A percentile compares a stretch with the other conserved stretches of the same genome.
These are phyloP conservation scores for Quercus engelmannii DNA, from an alignment of 306 rosid species.

Conservation along the genomic window DNA sequence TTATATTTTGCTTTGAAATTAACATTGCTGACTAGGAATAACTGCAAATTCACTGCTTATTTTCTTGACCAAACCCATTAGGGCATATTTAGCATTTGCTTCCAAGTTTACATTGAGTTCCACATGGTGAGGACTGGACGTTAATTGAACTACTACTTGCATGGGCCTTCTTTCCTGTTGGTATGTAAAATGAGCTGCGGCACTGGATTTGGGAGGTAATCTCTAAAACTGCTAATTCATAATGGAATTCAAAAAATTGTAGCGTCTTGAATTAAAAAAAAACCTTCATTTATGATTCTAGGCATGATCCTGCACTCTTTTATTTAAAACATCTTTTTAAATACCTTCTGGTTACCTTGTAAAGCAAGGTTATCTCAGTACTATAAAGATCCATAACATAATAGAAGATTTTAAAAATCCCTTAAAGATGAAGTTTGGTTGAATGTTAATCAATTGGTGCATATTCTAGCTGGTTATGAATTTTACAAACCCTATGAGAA, in stretches of 20 bases:
- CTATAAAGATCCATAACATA: neutral
- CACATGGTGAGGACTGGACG: constrained; percentile 73
- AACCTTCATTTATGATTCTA: neutral
- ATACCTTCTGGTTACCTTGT: neutral
- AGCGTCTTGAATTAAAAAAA: neutral
- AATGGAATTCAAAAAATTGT: neutral
- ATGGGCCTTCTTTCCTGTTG: constrained; percentile 64
- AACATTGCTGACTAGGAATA: constrained; percentile 49
- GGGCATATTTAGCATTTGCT: constrained; percentile 68
- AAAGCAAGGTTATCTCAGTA: neutral
- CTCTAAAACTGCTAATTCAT: neutral
- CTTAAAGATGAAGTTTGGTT: neutral
- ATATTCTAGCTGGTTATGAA: no score
- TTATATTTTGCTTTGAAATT: constrained; percentile 55
- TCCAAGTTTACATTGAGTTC: constrained; percentile 68
- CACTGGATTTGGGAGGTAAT: neutral
- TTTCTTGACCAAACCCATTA: constrained; percentile 77
- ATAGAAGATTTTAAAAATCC: neutral
- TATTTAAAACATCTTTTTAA: neutral
- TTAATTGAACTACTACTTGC: constrained; percentile 65
- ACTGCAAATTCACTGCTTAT: constrained; percentile 56
- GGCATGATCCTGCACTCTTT: neutral
- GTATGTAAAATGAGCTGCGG: constrained; percentile 12
- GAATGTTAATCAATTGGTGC: neutral
- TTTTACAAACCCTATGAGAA: no score